These are phyloP conservation scores for Penicillium argentinense DNA, from an alignment of 495 filamentous ascomycete genomes.

Conservation along the genomic window DNA sequence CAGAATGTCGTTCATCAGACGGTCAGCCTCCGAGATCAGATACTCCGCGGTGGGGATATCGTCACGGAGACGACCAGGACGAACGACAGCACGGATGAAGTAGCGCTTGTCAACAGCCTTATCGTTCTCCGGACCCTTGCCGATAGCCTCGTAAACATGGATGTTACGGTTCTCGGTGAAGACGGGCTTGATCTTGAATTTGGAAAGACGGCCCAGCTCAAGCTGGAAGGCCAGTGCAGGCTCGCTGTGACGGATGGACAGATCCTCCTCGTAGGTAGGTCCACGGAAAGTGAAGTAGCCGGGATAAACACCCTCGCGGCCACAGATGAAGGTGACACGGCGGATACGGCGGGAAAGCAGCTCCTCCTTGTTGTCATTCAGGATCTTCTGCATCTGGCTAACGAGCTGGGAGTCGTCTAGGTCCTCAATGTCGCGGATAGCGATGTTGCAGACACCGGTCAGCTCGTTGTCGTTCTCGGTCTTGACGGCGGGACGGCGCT, in stretches of 20 bases:
- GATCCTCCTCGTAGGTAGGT: conserved; percentile 83
- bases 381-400: conserved; percentile 65
- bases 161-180: conserved; percentile 99
- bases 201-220: conserved; percentile 87
- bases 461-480: conserved; percentile 69
- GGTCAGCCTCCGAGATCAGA: conserved; percentile 93
- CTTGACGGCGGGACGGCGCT: conserved; percentile 59
- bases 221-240: conserved; percentile 97
- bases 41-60: conserved; percentile 98
- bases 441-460: conserved; percentile 87
- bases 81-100: conserved; percentile 92
- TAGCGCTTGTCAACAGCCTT: conserved; percentile 76
- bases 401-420: conserved; percentile 81
- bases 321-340: conserved; percentile 93
- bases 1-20: conserved; percentile 95
- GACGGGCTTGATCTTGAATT: conserved; percentile 95
- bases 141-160: conserved; percentile 95
- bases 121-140: conserved; percentile 90
- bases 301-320: conserved; percentile 91
- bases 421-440: conserved; percentile 85
- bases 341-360: conserved; percentile 77
- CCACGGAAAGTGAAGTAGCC: conserved; percentile 98
- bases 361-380: conserved; percentile 83
- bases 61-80: conserved; percentile 88
- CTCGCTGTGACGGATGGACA: conserved; percentile 95